Evolutionary conservation across 305 asterid genomes (phyloP).

Genomic region (Fraxinus latifolia): DNA sequence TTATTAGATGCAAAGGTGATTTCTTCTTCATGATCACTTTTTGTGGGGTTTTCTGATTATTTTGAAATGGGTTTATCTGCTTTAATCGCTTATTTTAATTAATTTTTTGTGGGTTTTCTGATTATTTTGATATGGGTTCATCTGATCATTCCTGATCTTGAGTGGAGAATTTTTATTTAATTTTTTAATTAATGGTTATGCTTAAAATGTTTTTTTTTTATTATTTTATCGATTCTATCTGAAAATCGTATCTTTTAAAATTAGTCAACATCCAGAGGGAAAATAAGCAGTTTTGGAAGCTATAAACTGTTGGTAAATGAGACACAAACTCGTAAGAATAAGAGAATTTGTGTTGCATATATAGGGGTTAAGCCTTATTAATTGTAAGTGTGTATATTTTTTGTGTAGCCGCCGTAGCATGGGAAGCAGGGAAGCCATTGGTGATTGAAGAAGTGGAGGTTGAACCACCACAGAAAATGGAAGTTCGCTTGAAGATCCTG

Average conservation of each 20-base stretch:
- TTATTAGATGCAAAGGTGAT: slow-evolving; percentile 38
- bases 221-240: too few relatives aligned
- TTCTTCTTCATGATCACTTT: too few relatives aligned
- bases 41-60: too few relatives aligned
- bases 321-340: too few relatives aligned
- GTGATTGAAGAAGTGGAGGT: slow-evolving; percentile 73
- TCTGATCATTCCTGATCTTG: neutral
- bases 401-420: slow-evolving; percentile 58
- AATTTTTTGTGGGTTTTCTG: neutral
- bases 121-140: neutral
- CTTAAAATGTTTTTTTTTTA: too few relatives aligned
- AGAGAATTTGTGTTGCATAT: neutral
- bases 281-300: neutral
- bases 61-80: neutral
- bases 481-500: slow-evolving; percentile 64
- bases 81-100: neutral
- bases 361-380: neutral
- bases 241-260: too few relatives aligned
- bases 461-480: slow-evolving; percentile 69
- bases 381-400: neutral
- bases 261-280: neutral
- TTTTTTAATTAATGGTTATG: neutral
- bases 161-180: neutral
- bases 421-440: slow-evolving; percentile 71
- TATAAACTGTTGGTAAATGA: neutral